Evolutionary conservation across 768 basidiomycete genomes (phyloP).

Genomic region (Termitomyces sp.): DNA sequence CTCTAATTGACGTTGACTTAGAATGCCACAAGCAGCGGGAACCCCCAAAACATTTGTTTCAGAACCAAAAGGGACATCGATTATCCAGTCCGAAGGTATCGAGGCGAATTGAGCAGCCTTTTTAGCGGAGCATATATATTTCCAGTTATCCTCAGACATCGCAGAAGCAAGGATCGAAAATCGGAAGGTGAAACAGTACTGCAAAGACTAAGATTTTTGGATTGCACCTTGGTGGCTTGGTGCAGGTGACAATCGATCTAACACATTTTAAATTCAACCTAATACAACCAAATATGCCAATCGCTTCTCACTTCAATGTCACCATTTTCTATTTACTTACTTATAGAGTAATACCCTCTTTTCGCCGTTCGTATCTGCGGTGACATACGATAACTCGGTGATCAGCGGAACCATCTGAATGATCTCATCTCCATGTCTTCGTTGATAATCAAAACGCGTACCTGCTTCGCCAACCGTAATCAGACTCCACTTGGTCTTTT

Average conservation of each 20-base stretch:
- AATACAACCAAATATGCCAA: background rate
- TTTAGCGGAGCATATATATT: constrained; percentile 26
- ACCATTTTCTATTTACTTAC: too few species aligned
- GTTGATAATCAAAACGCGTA: background rate
- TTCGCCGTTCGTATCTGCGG: background rate
- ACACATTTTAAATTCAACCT: background rate
- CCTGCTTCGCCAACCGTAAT: background rate
- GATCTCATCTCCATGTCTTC: background rate
- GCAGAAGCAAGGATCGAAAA: background rate
- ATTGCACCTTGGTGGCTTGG: background rate
- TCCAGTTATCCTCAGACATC: constrained; percentile 16
- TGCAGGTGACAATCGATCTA: background rate
- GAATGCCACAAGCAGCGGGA: constrained; percentile 45
- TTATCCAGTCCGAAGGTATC: constrained; percentile 53
- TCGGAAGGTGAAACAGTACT: background rate
- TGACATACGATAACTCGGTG: background rate
- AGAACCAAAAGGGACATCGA: constrained; percentile 31
- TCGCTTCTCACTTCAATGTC: background rate
- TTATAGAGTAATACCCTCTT: background rate
- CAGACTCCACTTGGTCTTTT: background rate
- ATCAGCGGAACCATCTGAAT: background rate
- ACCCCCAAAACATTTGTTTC: constrained; percentile 44
- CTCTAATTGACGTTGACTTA: constrained; percentile 47
- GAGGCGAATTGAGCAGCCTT: constrained; percentile 42
- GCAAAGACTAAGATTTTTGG: background rate